Evolutionary conservation across 257 asterid species (phyloP), one percentile per base, ranked within the genome.

Genomic region (Ajuga chamaepitys): DNA sequence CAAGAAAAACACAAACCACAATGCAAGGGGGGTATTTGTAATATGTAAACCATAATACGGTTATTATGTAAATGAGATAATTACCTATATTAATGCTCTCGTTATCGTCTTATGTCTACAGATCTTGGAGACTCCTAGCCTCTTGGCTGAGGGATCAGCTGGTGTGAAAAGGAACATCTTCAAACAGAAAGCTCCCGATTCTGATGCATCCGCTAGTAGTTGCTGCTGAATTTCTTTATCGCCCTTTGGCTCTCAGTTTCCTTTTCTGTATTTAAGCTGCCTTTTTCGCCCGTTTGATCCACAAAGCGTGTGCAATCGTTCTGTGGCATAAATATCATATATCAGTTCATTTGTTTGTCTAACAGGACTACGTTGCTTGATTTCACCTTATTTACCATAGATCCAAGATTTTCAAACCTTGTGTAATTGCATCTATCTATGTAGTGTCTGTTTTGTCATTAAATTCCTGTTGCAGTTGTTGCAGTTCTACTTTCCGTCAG

Each of bases 121-220:
- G 99, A 90, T 94, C 40, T 70, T 90, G 90, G 99, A 94, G 35
- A 89, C 94, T 3, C 99, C 97, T 2, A 80, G 86, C 66, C 97
- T 94, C 25, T 67, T 90, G 79, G 89, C 88, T 0, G 96, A 88
- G 75, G 96, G 96, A 63, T 83, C 93, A 25, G 78, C 87, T 11
- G 91, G 90, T 8, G 82, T 73, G 32, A 90, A 79, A 74, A 88
- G 75, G 82, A 94, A 94, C 85, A 94, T 94, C 69, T 88, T 94
- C 77, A 94, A 78, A 77, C 96, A 94, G 88, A 90, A 86, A 73
- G 91, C 96, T 37, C 86, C 95, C 0, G 95, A 82, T 68, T 16
- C 83, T 1, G 94, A 80, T 73, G 87, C 86, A 34, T 72, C 97
- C 42, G 57, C 95, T n/a, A 71, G 95, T 72, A 74, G 91, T 63